Evolutionary conservation across 805 yeast species (phyloP).

Genomic region (Yarrowia divulgata): DNA sequence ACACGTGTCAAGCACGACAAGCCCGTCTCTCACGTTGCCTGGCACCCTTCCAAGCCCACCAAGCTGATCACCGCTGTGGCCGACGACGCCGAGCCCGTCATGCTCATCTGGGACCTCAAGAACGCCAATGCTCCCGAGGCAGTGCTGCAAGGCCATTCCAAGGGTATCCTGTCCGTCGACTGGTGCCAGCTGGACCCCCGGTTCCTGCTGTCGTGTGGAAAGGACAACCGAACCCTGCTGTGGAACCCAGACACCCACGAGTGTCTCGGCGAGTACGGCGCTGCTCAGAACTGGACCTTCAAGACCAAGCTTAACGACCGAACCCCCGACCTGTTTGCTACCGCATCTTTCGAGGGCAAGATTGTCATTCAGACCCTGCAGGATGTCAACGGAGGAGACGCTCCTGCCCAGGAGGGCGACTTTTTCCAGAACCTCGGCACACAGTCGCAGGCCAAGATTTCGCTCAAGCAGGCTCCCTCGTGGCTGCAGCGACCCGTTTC

Average conservation of each 20-base stretch:
- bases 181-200: slow-evolving; percentile 89
- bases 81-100: slow-evolving; percentile 77
- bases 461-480: slow-evolving; percentile 82
- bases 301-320: slow-evolving; percentile 85
- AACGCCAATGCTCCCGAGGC: slow-evolving; percentile 90
- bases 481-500: slow-evolving; percentile 82
- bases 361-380: slow-evolving; percentile 84
- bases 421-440: slow-evolving; percentile 80
- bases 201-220: slow-evolving; percentile 86
- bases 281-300: slow-evolving; percentile 93
- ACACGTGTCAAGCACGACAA: slow-evolving; percentile 79
- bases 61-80: slow-evolving; percentile 87
- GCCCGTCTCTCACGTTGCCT: slow-evolving; percentile 79
- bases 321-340: slow-evolving; percentile 80
- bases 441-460: slow-evolving; percentile 55
- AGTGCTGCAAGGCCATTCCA: slow-evolving; percentile 77
- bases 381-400: slow-evolving; percentile 61
- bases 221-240: slow-evolving; percentile 82
- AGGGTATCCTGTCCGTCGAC: slow-evolving; percentile 88
- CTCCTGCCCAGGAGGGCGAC: slow-evolving; percentile 64
- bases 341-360: slow-evolving; percentile 78
- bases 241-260: slow-evolving; percentile 88
- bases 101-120: slow-evolving; percentile 92
- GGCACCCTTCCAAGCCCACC: slow-evolving; percentile 94
- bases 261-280: slow-evolving; percentile 84